A percentile compares a stretch with the other conserved stretches of the same genome.
These are phyloP conservation scores for Rhizoclosmatium sp. DNA, from an alignment of 192 early-diverging fungal species.

Conservation along the genomic window DNA sequence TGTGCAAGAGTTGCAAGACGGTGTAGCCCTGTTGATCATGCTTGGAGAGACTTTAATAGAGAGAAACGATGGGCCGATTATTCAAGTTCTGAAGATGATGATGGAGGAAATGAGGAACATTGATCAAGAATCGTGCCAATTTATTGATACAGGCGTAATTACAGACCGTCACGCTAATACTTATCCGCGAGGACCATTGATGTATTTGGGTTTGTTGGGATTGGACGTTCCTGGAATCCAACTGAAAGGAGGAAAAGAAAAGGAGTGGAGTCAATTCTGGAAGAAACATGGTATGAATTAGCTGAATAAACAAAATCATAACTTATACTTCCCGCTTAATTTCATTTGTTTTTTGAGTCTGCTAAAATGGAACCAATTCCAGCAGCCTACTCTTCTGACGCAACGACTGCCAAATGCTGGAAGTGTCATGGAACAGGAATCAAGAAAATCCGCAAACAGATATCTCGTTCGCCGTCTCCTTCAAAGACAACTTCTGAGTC, in stretches of 20 bases:
- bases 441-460: background rate
- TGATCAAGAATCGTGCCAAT: background rate
- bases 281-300: too few species aligned
- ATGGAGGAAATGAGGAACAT: background rate
- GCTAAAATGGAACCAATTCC: background rate
- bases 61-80: too few species aligned
- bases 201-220: background rate
- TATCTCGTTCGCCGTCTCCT: background rate
- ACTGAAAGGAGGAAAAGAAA: background rate
- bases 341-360: conserved; percentile 1
- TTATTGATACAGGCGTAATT: background rate
- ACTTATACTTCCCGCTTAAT: background rate
- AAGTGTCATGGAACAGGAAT: conserved; percentile 19
- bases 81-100: background rate
- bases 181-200: background rate
- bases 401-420: conserved; percentile 9
- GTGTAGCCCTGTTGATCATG: background rate
- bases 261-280: too few species aligned
- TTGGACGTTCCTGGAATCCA: background rate
- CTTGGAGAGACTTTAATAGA: background rate
- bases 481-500: background rate
- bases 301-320: background rate
- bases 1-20: background rate
- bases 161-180: background rate
- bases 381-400: background rate